Evolutionary conservation across 345 rosid genomes (phyloP).

Genomic region (Citrus sp.): DNA sequence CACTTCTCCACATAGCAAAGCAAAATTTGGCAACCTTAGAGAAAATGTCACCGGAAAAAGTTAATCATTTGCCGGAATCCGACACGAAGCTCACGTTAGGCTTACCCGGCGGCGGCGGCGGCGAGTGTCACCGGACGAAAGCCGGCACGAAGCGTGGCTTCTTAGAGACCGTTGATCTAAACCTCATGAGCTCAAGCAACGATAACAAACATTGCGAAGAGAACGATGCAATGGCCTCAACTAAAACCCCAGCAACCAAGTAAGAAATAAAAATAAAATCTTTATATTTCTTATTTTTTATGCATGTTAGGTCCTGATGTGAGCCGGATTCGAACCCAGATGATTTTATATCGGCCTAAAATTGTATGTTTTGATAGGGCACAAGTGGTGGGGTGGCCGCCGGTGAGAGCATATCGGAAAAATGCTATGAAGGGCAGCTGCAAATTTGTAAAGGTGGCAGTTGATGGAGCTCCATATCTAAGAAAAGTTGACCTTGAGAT

Average conservation of each 20-base stretch:
- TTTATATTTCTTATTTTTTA: not conserved
- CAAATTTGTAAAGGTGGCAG: conserved; percentile 68
- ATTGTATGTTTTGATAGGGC: conserved; percentile 18
- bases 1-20: not conserved
- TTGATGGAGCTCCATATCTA: conserved; percentile 70
- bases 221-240: conserved; percentile 18
- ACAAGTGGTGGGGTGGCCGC: conserved; percentile 82
- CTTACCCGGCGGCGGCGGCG: conserved; percentile 50
- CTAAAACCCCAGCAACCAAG: conserved; percentile 21
- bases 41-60: conserved; percentile 26
- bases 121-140: conserved; percentile 31
- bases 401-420: conserved; percentile 40
- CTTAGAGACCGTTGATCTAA: conserved; percentile 39
- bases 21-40: not conserved
- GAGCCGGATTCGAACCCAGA: too few species aligned
- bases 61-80: conserved; percentile 23
- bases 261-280: conserved; percentile 6
- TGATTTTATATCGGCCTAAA: too few species aligned
- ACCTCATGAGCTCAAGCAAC: conserved; percentile 16
- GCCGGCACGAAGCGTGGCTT: conserved; percentile 46
- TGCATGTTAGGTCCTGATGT: not conserved
- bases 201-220: not conserved
- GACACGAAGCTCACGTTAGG: conserved; percentile 49
- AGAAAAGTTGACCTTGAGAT: conserved; percentile 64
- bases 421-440: conserved; percentile 31